These are phyloP conservation scores for Zygosaccharomyces pseudobailii DNA, from an alignment of 1,139 yeast species.

Conservation along the genomic window DNA sequence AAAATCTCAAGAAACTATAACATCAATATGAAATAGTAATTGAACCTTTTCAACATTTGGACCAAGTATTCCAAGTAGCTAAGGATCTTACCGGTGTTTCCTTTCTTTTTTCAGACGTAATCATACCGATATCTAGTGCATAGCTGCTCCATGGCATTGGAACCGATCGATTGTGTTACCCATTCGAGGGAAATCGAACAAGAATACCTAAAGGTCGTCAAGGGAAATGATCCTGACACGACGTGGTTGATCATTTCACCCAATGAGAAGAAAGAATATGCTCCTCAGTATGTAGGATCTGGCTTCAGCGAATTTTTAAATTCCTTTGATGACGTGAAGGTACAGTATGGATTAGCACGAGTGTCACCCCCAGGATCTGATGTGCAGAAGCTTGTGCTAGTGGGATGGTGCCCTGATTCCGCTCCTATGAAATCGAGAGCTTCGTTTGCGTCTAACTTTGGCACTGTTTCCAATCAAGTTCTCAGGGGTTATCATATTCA, in stretches of 20 bases:
- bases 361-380: conserved; percentile 88
- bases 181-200: conserved; percentile 58
- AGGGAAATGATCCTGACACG: conserved; percentile 49
- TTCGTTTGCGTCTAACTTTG: conserved; percentile 71
- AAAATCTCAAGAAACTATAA: not conserved
- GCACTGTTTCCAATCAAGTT: conserved; percentile 58
- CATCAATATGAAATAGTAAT: too few relatives aligned
- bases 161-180: conserved; percentile 39
- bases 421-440: conserved; percentile 73
- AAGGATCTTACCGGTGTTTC: not conserved
- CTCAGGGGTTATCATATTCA: conserved; percentile 89
- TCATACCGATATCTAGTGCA: not conserved
- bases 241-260: conserved; percentile 65
- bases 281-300: conserved; percentile 53
- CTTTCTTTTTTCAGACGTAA: not conserved
- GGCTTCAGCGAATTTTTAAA: conserved; percentile 74
- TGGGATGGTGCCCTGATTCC: conserved; percentile 93
- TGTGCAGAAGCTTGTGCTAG: conserved; percentile 72
- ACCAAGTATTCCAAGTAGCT: not conserved
- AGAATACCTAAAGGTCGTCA: conserved; percentile 58
- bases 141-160: conserved; percentile 30
- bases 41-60: not conserved
- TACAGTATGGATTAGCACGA: conserved; percentile 86
- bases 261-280: conserved; percentile 50
- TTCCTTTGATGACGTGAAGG: conserved; percentile 79